phyloP scores from a whole-genome alignment of 495 filamentous ascomycete genomes.

The Neurospora tetrasperma region DNA sequence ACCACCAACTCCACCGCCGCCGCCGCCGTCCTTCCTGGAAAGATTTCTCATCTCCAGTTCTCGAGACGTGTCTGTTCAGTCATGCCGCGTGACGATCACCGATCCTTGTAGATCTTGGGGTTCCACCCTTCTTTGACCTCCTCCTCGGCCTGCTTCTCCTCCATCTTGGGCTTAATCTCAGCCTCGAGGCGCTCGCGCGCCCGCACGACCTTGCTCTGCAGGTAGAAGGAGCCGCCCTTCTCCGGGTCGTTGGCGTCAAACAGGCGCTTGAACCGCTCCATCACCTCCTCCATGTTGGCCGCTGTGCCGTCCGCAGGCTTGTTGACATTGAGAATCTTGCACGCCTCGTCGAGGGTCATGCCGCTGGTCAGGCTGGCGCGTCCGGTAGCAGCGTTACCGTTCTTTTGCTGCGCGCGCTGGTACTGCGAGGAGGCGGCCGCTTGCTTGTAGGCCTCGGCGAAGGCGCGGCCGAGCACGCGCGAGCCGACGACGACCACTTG shows the following conservation, averaged over 20 bases:
- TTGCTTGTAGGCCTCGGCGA: constrained; percentile 85
- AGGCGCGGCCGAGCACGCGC: constrained; percentile 86
- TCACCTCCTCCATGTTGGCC: constrained; percentile 63
- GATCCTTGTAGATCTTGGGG: constrained; percentile 88
- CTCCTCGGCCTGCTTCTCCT: constrained; percentile 45
- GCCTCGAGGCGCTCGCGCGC: constrained; percentile 87
- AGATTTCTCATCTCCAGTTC: background rate
- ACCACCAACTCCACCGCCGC: background rate
- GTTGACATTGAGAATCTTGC: constrained; percentile 94
- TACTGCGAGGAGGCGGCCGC: constrained; percentile 79
- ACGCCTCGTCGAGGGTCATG: constrained; percentile 89
- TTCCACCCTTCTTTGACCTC: constrained; percentile 81
- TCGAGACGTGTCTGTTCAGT: background rate
- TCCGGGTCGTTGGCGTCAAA: constrained; percentile 91
- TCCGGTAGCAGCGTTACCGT: constrained; percentile 27
- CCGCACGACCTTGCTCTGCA: constrained; percentile 91
- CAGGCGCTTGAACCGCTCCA: constrained; percentile 83
- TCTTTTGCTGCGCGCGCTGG: constrained; percentile 50
- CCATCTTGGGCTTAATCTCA: constrained; percentile 49
- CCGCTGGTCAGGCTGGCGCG: constrained; percentile 48
- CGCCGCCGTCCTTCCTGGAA: background rate
- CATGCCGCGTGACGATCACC: constrained; percentile 32
- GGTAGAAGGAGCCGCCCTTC: constrained; percentile 94
- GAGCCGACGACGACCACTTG: constrained; percentile 84
- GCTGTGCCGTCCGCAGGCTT: constrained; percentile 66